Conservation (phyloP, 202 grass and related monocot species). For the Dendrocalamus latiflorus region DNA sequence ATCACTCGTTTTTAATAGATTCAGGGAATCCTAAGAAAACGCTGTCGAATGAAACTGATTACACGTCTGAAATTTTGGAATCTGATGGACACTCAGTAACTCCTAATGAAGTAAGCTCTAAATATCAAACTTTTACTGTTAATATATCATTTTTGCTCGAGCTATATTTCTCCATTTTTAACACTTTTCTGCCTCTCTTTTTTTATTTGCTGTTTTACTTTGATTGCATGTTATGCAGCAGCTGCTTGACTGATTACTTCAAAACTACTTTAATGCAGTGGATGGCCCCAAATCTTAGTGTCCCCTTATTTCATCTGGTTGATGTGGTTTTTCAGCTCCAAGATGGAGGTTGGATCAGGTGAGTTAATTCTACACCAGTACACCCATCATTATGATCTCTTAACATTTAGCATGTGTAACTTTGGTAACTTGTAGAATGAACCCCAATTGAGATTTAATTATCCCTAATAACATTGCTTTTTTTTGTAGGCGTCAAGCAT, state of each 20-base stretch:
- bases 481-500: slow-evolving; percentile 75
- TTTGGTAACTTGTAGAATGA: background rate
- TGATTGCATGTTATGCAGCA: background rate
- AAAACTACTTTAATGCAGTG: slow-evolving; percentile 63
- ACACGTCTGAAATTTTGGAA: slow-evolving; percentile 49
- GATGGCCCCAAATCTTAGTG: slow-evolving; percentile 88
- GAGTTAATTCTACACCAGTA: slow-evolving; percentile 2
- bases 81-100: slow-evolving; percentile 42
- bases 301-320: slow-evolving; percentile 90
- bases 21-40: slow-evolving; percentile 47
- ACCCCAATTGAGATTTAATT: background rate
- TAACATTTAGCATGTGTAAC: slow-evolving; percentile 18
- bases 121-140: slow-evolving; percentile 4
- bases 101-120: slow-evolving; percentile 60
- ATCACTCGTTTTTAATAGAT: slow-evolving; percentile 52
- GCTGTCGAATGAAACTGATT: slow-evolving; percentile 36
- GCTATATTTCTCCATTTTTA: background rate
- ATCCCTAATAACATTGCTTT: background rate
- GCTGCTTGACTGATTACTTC: slow-evolving; percentile 24
- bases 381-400: slow-evolving; percentile 13
- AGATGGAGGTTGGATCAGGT: slow-evolving; percentile 98
- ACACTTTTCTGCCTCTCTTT: background rate
- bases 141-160: background rate
- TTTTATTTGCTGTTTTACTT: background rate
- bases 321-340: slow-evolving; percentile 96